Percentiles rank a stretch among this genome's conserved stretches.
phyloP scores from a whole-genome alignment of 495 filamentous ascomycete genomes.

The Daldinia concentrica region DNA sequence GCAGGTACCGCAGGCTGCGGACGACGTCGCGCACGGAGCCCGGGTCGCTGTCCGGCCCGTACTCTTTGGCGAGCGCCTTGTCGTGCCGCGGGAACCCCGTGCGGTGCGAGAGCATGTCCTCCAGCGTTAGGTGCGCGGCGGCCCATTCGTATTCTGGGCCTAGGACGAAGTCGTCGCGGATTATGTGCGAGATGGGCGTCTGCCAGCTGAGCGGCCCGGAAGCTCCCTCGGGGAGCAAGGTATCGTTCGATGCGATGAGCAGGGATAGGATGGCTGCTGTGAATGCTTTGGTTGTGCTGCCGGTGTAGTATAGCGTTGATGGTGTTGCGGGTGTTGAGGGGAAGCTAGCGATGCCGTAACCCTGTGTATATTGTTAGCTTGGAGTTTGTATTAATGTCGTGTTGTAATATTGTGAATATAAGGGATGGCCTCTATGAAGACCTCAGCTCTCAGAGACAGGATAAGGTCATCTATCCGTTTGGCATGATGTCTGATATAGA shows the following conservation, averaged over 20 bases:
- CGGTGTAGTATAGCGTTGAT: slow-evolving; percentile 49
- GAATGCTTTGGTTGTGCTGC: slow-evolving; percentile 67
- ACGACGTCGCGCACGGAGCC: slow-evolving; percentile 43
- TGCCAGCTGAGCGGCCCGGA: slow-evolving; percentile 52
- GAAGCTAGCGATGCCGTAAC: slow-evolving; percentile 59
- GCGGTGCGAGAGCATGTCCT: slow-evolving; percentile 62
- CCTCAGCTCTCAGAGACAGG: not conserved
- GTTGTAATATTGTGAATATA: not conserved
- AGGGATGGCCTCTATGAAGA: not conserved
- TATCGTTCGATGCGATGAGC: slow-evolving; percentile 58
- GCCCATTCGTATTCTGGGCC: slow-evolving; percentile 52
- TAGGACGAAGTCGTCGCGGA: slow-evolving; percentile 64
- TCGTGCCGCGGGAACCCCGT: slow-evolving; percentile 60
- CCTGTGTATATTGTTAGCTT: slow-evolving; percentile 49
- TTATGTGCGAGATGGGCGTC: slow-evolving; percentile 59
- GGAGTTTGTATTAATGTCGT: not conserved
- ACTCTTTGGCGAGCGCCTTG: slow-evolving; percentile 20
- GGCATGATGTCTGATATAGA: not conserved
- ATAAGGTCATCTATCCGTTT: not conserved
- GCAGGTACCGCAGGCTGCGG: slow-evolving; percentile 56
- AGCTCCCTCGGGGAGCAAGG: too few relatives aligned
- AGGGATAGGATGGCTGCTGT: slow-evolving; percentile 60
- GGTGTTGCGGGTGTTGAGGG: slow-evolving; percentile 56
- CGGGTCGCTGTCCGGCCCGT: slow-evolving; percentile 5
- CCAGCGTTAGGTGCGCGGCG: slow-evolving; percentile 59